Percentiles rank a stretch among this genome's conserved stretches.
Conservation (phyloP, 768 basidiomycete species). For the Hygrophorus pudorinus region DNA sequence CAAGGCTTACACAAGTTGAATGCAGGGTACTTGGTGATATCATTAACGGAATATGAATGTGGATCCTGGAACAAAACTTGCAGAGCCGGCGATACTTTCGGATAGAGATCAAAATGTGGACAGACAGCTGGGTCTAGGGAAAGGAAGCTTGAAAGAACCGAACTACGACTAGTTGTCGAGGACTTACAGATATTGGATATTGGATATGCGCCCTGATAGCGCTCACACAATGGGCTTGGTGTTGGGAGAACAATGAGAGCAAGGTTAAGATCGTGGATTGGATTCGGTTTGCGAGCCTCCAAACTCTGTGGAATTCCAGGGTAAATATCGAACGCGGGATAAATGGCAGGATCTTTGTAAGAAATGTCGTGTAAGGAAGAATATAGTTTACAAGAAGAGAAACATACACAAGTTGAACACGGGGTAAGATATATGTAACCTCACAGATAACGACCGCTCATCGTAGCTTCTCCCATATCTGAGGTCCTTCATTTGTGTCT, state of each 20-base stretch:
- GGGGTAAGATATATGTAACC: conserved; percentile 17
- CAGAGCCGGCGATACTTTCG: too few species aligned
- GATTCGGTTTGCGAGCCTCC: not conserved
- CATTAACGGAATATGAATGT: too few species aligned
- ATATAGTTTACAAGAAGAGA: not conserved
- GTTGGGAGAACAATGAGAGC: too few species aligned
- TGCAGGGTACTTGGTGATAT: too few species aligned
- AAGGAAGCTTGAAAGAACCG: not conserved
- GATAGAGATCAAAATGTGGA: conserved; percentile 24
- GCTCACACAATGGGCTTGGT: too few species aligned
- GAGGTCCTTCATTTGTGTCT: too few species aligned
- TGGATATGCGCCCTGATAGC: too few species aligned
- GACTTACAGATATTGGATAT: conserved; percentile 8
- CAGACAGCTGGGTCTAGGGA: conserved; percentile 19
- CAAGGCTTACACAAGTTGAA: too few species aligned
- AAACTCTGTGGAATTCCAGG: conserved; percentile 10
- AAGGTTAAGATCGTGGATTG: too few species aligned
- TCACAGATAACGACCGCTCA: too few species aligned
- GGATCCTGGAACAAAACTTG: too few species aligned
- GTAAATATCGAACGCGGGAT: conserved; percentile 32
- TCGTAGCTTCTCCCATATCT: too few species aligned
- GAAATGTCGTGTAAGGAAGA: conserved; percentile 8
- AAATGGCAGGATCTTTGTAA: conserved; percentile 26
- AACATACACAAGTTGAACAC: conserved; percentile 24
- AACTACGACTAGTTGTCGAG: not conserved